phyloP scores from a whole-genome alignment of 2,329 filamentous ascomycete species.

The Lizonia empirigonia region DNA sequence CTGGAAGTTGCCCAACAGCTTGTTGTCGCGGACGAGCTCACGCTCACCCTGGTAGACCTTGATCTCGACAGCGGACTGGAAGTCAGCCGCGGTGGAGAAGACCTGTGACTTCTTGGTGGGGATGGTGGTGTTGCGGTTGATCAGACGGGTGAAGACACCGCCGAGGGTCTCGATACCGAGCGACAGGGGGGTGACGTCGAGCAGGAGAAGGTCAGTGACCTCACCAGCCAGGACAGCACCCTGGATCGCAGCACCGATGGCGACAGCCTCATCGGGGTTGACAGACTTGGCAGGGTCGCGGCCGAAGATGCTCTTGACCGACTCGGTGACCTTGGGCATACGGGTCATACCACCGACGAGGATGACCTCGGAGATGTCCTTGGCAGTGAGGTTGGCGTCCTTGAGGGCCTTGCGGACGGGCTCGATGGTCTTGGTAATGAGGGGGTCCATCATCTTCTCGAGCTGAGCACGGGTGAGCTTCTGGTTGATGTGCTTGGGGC shows the following conservation, averaged over 20 bases:
- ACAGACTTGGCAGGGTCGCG: slow-evolving; percentile 97
- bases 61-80: slow-evolving; percentile 98
- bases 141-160: slow-evolving; percentile 96
- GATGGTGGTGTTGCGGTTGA: slow-evolving; percentile 99
- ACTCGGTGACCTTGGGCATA: slow-evolving; percentile 98
- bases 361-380: slow-evolving; percentile 97
- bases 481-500: slow-evolving; percentile 97
- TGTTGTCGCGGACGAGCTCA: slow-evolving; percentile 98
- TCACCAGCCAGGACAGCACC: slow-evolving; percentile 96
- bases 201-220: slow-evolving; percentile 92
- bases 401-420: slow-evolving; percentile 96
- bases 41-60: slow-evolving; percentile 99
- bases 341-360: slow-evolving; percentile 99
- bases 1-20: slow-evolving; percentile 99
- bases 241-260: slow-evolving; percentile 96
- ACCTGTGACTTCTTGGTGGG: slow-evolving; percentile 99
- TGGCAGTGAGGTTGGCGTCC: slow-evolving; percentile 87
- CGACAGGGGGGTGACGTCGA: slow-evolving; percentile 94
- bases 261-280: slow-evolving; percentile 97
- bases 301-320: slow-evolving; percentile 95
- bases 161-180: slow-evolving; percentile 98
- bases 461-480: slow-evolving; percentile 93
- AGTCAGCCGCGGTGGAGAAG: slow-evolving; percentile 96
- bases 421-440: slow-evolving; percentile 85
- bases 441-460: slow-evolving; percentile 87